These are phyloP conservation scores for Fusarium pseudocircinatum DNA, from an alignment of 2,329 filamentous ascomycete genomes.

Conservation along the genomic window DNA sequence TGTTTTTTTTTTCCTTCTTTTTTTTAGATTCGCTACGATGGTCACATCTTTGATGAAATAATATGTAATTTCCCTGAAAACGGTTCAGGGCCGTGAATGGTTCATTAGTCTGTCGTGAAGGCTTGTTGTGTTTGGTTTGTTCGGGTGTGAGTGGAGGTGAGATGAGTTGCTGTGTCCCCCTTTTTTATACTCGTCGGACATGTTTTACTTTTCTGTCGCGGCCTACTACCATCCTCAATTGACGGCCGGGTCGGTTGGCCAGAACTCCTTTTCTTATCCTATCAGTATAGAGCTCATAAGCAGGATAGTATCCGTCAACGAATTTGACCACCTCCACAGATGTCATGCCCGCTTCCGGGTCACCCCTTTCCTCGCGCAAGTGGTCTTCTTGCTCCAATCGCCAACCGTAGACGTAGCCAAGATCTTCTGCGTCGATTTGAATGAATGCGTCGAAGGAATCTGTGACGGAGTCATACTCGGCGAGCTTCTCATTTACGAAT, in stretches of 20 bases:
- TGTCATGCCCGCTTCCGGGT: slow-evolving; percentile 74
- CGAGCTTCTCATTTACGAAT: slow-evolving; percentile 60
- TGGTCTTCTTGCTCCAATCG: slow-evolving; percentile 81
- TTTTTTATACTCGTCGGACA: slow-evolving; percentile 57
- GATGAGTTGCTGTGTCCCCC: neutral
- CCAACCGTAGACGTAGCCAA: slow-evolving; percentile 84
- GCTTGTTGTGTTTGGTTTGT: slow-evolving; percentile 3
- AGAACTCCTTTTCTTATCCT: slow-evolving; percentile 68
- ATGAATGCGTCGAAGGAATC: slow-evolving; percentile 64
- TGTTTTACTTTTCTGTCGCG: slow-evolving; percentile 68
- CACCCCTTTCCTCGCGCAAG: slow-evolving; percentile 71
- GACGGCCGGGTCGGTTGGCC: slow-evolving; percentile 57
- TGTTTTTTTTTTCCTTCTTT: too few species aligned
- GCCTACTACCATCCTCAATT: slow-evolving; percentile 70
- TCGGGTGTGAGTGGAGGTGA: neutral
- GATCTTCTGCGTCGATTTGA: slow-evolving; percentile 75
- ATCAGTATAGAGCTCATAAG: slow-evolving; percentile 75
- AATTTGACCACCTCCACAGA: slow-evolving; percentile 82
- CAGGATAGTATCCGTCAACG: slow-evolving; percentile 74
- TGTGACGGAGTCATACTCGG: slow-evolving; percentile 60
- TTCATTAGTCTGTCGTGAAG: slow-evolving; percentile 34
- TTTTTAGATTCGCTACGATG: slow-evolving; percentile 24
- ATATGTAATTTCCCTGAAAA: slow-evolving; percentile 16
- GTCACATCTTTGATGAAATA: slow-evolving; percentile 19
- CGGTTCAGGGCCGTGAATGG: slow-evolving; percentile 26